phyloP scores from a whole-genome alignment of 495 filamentous ascomycete species.

The Podospora bellae-mahoneyi region DNA sequence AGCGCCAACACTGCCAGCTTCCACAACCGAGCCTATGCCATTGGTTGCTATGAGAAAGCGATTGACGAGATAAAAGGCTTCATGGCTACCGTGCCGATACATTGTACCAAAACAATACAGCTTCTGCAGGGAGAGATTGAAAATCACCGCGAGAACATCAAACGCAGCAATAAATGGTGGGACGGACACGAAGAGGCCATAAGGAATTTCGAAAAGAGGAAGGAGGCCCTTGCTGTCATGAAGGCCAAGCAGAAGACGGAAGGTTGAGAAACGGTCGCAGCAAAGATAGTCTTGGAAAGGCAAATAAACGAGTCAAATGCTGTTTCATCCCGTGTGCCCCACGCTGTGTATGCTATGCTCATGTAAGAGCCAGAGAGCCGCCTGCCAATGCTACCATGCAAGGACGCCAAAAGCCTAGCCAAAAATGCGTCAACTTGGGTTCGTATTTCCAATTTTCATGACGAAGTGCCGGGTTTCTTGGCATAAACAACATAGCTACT shows the following conservation, averaged over 20 bases:
- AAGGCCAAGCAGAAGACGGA: background rate
- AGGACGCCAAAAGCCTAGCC: background rate
- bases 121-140: background rate
- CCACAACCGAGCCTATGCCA: background rate
- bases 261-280: background rate
- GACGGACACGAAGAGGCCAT: background rate
- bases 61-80: background rate
- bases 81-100: background rate
- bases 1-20: background rate
- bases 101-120: background rate
- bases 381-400: background rate
- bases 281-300: too few species aligned
- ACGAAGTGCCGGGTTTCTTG: background rate
- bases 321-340: too few species aligned
- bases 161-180: background rate
- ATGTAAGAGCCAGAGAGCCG: background rate
- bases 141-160: background rate
- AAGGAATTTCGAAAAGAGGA: background rate
- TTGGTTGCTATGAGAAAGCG: background rate
- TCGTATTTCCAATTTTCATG: background rate
- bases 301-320: too few species aligned
- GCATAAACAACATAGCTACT: constrained; percentile 1
- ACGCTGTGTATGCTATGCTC: background rate
- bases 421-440: background rate
- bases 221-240: background rate